Evolutionary conservation across 2,329 filamentous ascomycete species (phyloP).

Genomic region (Sphaerulina vaccinii): DNA sequence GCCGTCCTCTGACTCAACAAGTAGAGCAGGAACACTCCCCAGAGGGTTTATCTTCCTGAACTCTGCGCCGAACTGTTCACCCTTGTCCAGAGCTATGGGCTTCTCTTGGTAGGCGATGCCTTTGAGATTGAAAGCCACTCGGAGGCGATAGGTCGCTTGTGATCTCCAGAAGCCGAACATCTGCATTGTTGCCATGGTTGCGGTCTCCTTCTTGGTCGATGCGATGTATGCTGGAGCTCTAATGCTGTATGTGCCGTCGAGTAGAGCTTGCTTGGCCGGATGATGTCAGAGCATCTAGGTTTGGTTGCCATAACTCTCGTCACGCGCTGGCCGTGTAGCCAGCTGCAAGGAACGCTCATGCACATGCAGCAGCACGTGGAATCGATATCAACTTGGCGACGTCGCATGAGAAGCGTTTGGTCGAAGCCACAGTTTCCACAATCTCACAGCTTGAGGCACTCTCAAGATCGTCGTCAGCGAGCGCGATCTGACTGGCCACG

Average conservation of each 20-base stretch:
- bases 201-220: not conserved
- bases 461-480: not conserved
- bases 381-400: conserved; percentile 6
- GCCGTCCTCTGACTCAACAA: not conserved
- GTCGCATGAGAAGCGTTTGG: conserved; percentile 4
- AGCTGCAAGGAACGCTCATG: not conserved
- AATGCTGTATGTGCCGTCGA: too few relatives aligned
- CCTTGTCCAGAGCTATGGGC: conserved; percentile 1
- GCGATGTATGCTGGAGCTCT: too few relatives aligned
- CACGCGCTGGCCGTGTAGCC: not conserved
- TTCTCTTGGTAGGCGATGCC: conserved; percentile 1
- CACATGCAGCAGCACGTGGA: not conserved
- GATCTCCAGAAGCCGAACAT: conserved; percentile 3
- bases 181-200: not conserved
- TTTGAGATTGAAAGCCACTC: conserved; percentile 7
- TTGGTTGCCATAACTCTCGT: not conserved
- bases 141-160: conserved; percentile 4
- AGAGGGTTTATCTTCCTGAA: conserved; percentile 3
- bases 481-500: not conserved
- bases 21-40: not conserved
- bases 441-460: conserved; percentile 4
- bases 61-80: not conserved
- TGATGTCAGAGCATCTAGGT: not conserved
- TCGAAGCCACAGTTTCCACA: conserved; percentile 1
- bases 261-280: not conserved